phyloP scores from a whole-genome alignment of 1,284 basidiomycete species.

The Amylostereum chailletii region DNA sequence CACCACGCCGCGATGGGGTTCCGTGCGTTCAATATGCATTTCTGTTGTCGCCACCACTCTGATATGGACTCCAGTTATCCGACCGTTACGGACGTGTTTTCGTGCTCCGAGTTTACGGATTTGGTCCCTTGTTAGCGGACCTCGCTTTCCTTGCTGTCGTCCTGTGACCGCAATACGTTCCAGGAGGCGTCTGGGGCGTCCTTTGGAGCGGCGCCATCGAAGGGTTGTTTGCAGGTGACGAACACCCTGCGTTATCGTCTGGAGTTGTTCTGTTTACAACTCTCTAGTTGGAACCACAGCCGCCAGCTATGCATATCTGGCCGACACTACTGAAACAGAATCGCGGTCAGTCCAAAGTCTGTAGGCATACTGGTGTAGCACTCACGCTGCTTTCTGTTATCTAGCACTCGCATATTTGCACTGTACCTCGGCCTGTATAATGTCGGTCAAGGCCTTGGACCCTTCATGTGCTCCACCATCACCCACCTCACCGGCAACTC shows the following conservation, averaged over 20 bases:
- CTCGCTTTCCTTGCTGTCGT: neutral
- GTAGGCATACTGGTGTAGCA: no score
- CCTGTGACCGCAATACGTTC: neutral
- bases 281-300: neutral
- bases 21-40: neutral
- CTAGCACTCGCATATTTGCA: neutral
- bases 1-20: neutral
- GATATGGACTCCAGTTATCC: neutral
- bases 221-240: neutral
- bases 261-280: neutral
- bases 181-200: neutral
- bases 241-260: neutral
- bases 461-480: neutral
- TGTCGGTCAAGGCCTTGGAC: neutral
- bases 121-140: neutral
- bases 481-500: neutral
- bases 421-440: neutral
- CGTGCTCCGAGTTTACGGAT: neutral
- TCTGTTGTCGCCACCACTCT: neutral
- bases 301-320: neutral
- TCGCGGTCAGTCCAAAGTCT: no score
- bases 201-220: neutral
- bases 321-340: neutral
- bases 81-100: neutral
- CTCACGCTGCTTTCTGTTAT: no score